Evolutionary conservation across 2,329 filamentous ascomycete species (phyloP), one percentile per base, ranked within the genome.

Genomic region (Fusarium xylarioides): DNA sequence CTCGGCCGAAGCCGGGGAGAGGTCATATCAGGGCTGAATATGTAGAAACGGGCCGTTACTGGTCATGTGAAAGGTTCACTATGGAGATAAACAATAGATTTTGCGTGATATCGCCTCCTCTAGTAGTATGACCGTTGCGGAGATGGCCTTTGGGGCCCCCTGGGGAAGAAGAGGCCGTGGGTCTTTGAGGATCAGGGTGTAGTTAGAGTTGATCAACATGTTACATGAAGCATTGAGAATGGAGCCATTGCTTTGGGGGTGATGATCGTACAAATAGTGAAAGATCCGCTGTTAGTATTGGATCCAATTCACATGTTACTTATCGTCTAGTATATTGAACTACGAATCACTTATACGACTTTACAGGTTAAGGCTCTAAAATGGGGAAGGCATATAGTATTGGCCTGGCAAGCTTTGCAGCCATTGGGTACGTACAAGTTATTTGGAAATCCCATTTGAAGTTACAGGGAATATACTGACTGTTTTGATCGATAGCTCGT

Each of bases 331-430:
- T 34, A 59, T 9, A 57, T 8, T 32, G 28, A 15, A 42, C 10
- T 34, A n/a, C 15, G 30, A 30, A 14, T 38, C 35, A 18, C n/a
- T 58, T 50, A 26, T 19, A 44, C 28, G 35, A 18, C 23, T 52
- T 26, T 53, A 52, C 12, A n/a, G 38, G 42, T 35, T 28, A 49
- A 47, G 26, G 21, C 18, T 47, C 30, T 69, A 63, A 70, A 26
- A 85, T 85, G 83, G 83, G 83, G 40, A 81, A 82, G 56, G 71
- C 77, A 54, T 84, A 83, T 72, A 81, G 80, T 53, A 79, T 84
- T 53, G 76, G 73, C 53, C 78, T 84, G 61, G 83, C 83, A 63
- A 76, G 78, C 23, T 82, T 85, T 68, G 83, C 82, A 66, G 83
- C 82, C 57, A 83, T 83, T 11, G 83, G 83, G 68, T 84, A 76